Conservation (phyloP, 257 asterid species). For the Primulina huaijiensis region DNA sequence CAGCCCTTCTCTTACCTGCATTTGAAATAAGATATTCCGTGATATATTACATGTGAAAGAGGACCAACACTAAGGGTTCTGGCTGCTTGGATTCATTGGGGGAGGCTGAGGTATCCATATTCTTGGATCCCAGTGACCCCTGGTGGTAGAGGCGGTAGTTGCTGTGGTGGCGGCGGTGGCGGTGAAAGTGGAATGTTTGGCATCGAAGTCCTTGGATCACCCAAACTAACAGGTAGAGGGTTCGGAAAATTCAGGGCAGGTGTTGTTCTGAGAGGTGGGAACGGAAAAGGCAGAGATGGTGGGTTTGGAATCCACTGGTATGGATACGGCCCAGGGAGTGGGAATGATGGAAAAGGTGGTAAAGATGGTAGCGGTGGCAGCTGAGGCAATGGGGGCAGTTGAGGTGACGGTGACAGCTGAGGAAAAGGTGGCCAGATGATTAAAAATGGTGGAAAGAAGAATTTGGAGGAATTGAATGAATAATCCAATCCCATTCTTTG, state of each 20-base stretch:
- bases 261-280: background rate
- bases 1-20: no score
- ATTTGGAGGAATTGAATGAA: slow-evolving; percentile 19
- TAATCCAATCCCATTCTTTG: background rate
- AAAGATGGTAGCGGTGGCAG: slow-evolving; percentile 16
- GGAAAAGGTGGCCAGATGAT: slow-evolving; percentile 23
- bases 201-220: slow-evolving; percentile 23
- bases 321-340: slow-evolving; percentile 18
- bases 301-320: background rate
- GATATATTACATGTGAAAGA: no score
- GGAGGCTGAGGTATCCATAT: slow-evolving; percentile 29
- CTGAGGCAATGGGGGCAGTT: no score
- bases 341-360: slow-evolving; percentile 16
- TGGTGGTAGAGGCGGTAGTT: slow-evolving; percentile 5
- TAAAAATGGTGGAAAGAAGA: slow-evolving; percentile 25
- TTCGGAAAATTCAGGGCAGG: background rate
- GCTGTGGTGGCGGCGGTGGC: slow-evolving; percentile 10
- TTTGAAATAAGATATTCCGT: no score
- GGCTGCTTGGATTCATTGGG: slow-evolving; percentile 15
- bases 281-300: slow-evolving; percentile 13
- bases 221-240: no score
- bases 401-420: slow-evolving; percentile 15
- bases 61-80: background rate
- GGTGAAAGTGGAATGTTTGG: background rate
- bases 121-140: slow-evolving; percentile 27